phyloP scores from a whole-genome alignment of 2,329 filamentous ascomycete genomes.

The Penicillium oxalicum region DNA sequence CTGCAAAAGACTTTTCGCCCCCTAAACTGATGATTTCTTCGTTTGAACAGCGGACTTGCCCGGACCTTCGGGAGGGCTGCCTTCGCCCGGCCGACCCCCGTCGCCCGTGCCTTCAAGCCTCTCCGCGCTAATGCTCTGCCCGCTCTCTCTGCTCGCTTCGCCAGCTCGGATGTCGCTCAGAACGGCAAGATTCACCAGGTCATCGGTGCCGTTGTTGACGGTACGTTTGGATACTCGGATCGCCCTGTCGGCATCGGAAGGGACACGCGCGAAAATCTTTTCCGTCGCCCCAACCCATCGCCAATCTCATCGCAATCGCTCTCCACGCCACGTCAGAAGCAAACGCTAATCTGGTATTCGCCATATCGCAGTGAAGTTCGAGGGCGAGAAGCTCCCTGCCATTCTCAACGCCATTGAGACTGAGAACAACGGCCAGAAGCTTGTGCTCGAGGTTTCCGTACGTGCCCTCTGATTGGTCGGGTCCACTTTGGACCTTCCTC shows the following conservation, averaged over 20 bases:
- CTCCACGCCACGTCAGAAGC: conserved; percentile 19
- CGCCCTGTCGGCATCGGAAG: conserved; percentile 20
- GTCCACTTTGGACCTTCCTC: neutral
- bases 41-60: conserved; percentile 54
- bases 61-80: conserved; percentile 58
- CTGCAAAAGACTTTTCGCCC: conserved; percentile 20
- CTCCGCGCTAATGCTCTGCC: conserved; percentile 54
- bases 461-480: conserved; percentile 32
- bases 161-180: conserved; percentile 51
- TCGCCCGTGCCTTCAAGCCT: conserved; percentile 52
- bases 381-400: conserved; percentile 81
- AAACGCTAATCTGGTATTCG: conserved; percentile 27
- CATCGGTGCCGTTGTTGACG: conserved; percentile 98
- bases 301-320: conserved; percentile 27
- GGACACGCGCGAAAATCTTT: conserved; percentile 38
- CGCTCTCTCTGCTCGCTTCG: conserved; percentile 56
- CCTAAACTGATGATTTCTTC: conserved; percentile 12
- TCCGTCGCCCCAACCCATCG: conserved; percentile 35
- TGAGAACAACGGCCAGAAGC: conserved; percentile 85
- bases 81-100: conserved; percentile 51
- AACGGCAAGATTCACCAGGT: conserved; percentile 69
- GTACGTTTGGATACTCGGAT: conserved; percentile 50
- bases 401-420: conserved; percentile 97
- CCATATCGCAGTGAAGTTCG: conserved; percentile 77
- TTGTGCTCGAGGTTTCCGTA: conserved; percentile 96